Evolutionary conservation across 2,329 filamentous ascomycete genomes (phyloP), one percentile per base, ranked within the genome.

Genomic region (Chrysosporium keratinophilum): DNA sequence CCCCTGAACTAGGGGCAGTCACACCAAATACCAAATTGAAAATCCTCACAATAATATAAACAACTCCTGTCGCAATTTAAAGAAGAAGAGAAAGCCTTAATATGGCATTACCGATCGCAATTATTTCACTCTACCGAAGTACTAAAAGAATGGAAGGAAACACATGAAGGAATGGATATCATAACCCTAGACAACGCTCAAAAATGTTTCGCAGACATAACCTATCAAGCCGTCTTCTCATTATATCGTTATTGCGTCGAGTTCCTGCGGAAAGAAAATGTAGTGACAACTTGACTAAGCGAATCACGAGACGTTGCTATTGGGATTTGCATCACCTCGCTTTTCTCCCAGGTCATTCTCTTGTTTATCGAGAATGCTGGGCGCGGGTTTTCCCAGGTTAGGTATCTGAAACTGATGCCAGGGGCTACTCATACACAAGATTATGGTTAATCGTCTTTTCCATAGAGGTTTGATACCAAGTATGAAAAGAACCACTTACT

Each of bases 401-500:
- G 50, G 46, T 33, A 50, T 48, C 31, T 59, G 58, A 39, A 58
- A 57, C 42, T 58, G 56, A 20, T 59, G 56, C 58, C 58, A 59
- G n/a, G 58, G 55, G 39, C 58, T 59, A 52, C n/a, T 33, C 14
- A 15, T 14, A 40, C 17, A 31, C 5, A 31, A 33, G 3, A 10
- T 12, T 14, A 11, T 14, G 19, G 39, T 50, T 17, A 50, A 37
- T 19, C 4, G 11, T 33, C 23, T 35, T 10, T 35, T 5, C 7
- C 15, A 34, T 28, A 12, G 23, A 31, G 34, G n/a, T 15, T 15
- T 7, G 7, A 20, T 3, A 20, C 28, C 17, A 19, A 15, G 7
- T 5, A 35, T 23, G 12, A 9, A 9, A 10, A 39, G 37, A 45
- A 46, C 11, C n/a, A 63, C 69, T 63, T 65, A 73, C 71, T 71